phyloP scores from a whole-genome alignment of 345 rosid species.

The Bruguiera sexangula region DNA sequence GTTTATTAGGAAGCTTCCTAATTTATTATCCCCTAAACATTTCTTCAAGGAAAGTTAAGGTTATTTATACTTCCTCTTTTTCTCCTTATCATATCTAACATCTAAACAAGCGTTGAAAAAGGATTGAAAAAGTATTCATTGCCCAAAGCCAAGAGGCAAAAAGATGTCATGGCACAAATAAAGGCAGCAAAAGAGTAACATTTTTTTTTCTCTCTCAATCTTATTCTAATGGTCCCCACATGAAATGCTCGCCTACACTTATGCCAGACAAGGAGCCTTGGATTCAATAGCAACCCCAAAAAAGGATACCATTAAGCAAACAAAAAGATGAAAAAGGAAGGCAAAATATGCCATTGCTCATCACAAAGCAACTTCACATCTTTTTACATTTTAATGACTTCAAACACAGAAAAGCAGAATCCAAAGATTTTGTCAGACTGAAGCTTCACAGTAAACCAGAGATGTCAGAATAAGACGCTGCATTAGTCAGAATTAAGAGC shows the following conservation, averaged over 20 bases:
- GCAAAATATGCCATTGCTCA: conserved; percentile 9
- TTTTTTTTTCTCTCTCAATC: conserved; percentile 27
- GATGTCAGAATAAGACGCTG: neutral
- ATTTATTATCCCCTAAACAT: neutral
- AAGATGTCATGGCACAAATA: conserved; percentile 19
- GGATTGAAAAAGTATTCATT: conserved; percentile 11
- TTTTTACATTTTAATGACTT: conserved; percentile 3
- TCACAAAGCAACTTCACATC: neutral
- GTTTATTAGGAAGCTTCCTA: neutral
- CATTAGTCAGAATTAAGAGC: neutral
- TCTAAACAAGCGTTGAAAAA: neutral
- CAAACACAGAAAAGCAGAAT: neutral
- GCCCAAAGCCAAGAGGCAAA: conserved; percentile 21
- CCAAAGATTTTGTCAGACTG: neutral
- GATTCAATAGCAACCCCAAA: neutral
- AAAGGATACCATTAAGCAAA: neutral
- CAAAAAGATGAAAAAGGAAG: conserved; percentile 12
- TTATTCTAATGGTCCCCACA: conserved; percentile 26
- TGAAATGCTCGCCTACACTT: neutral
- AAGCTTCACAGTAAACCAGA: neutral
- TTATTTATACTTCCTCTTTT: neutral
- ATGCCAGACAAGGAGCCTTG: conserved; percentile 14
- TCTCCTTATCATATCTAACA: neutral
- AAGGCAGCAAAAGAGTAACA: conserved; percentile 36
- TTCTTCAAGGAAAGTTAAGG: conserved; percentile 1